Evolutionary conservation across 257 asterid genomes (phyloP).

Genomic region (Lithospermum erythrorhizon): DNA sequence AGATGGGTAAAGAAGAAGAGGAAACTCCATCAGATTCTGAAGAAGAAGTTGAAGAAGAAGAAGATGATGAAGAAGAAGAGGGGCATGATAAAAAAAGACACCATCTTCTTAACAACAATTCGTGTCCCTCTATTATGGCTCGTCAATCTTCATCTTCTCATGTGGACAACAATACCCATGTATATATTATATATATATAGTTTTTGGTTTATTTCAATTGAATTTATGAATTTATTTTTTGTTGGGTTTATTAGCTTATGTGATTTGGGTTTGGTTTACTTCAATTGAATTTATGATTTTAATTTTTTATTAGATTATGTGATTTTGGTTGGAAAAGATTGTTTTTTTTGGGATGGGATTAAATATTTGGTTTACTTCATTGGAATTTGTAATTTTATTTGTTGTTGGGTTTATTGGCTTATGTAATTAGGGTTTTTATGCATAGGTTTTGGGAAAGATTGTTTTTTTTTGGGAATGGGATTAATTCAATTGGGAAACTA

Average conservation of each 20-base stretch:
- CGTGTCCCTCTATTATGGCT: conserved; percentile 38
- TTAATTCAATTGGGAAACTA: neutral
- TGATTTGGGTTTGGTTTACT: neutral
- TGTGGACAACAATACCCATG: conserved; percentile 24
- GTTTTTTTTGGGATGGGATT: too few species aligned
- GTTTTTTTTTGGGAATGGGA: neutral
- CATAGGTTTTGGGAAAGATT: too few species aligned
- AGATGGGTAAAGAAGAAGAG: conserved; percentile 1
- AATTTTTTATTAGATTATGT: too few species aligned
- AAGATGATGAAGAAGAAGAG: conserved; percentile 23
- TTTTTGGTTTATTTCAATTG: neutral
- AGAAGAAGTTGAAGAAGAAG: neutral
- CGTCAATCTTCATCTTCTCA: conserved; percentile 46
- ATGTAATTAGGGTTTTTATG: neutral
- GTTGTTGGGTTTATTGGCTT: too few species aligned
- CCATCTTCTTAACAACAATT: conserved; percentile 29
- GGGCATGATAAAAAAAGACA: conserved; percentile 69
- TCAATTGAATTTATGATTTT: too few species aligned
- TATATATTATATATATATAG: neutral
- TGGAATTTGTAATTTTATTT: too few species aligned
- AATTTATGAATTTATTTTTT: neutral
- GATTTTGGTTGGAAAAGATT: too few species aligned
- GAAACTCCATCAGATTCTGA: neutral
- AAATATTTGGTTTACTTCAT: too few species aligned
- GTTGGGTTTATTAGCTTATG: too few species aligned